Base-by-base conservation (phyloP, 1,139 yeast genomes). In the Ogataea hybrid region DNA sequence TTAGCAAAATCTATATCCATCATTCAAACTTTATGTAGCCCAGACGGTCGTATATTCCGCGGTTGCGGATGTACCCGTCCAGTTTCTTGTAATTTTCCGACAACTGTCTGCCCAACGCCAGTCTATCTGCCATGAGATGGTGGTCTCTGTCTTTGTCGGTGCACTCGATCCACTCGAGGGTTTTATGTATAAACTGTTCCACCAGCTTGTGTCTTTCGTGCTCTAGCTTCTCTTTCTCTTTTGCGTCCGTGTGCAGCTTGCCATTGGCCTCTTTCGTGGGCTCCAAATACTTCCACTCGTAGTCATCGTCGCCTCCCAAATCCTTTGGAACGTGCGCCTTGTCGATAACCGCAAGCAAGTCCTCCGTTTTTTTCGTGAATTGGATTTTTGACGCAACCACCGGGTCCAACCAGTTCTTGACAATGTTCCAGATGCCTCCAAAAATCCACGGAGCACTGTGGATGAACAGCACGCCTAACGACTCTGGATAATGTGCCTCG, bases 391-490 rank as follows among this genome's bases (percentile, higher is more conserved):
- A 71, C 0, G 94, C 95, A 34, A 88, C 94, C 8, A 82, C 90
- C 2, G 96, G 96, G 58, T 88, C 95, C 44, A 88, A 68, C 95
- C 95, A 87, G 51, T 79, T 81, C 62, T 83, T 86, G 56, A 88
- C 80, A 52, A 87, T 74, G 48, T 79, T 81, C 96, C 96, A 88
- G 50, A 87, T 83, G 25, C 94, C 86, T 48, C 81, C 76, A n/a
- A 88, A 88, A 35, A 88, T 74, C 94, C 95, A 85, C 6, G 96
- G 96, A 0, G 96, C 95, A 53, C 84, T 83, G 65, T 88, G 95
- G 49, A 88, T 79, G 56, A 85, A 70, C 40, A 88, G 64, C 42
- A 75, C 75, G 14, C 94, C 94, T 37, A 88, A 71, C 39, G 84
- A 80, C 63, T 88, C 96, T 1, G 96, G 96, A 60, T 86, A 88